A percentile compares a stretch with the other conserved stretches of the same genome.
Conservation (phyloP, 208 protist genomes). For the Acanthamoeba culbertsoni region DNA sequence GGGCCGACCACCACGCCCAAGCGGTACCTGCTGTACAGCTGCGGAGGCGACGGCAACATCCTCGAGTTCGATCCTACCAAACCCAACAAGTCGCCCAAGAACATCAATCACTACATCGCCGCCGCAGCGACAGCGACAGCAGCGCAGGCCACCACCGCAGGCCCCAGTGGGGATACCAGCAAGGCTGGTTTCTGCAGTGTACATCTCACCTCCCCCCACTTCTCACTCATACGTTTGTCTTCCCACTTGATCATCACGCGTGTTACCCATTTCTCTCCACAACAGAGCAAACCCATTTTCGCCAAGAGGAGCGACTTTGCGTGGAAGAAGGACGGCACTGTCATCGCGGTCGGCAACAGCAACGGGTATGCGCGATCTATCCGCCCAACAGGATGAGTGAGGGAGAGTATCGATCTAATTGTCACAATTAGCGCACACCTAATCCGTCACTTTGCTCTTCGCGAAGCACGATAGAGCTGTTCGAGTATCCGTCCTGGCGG, state of each 20-base stretch:
- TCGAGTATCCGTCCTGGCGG: constrained; percentile 43
- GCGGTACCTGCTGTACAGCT: constrained; percentile 21
- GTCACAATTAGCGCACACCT: not conserved
- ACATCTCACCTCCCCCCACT: no score
- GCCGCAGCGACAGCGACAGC: not conserved
- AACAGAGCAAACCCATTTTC: not conserved
- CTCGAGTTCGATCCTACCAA: not conserved
- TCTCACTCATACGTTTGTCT: not conserved
- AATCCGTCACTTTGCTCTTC: not conserved
- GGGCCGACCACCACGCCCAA: not conserved
- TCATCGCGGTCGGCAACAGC: constrained; percentile 11
- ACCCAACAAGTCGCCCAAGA: not conserved
- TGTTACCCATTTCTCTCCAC: no score
- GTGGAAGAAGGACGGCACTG: not conserved
- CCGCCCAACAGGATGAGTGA: not conserved
- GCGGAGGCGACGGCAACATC: constrained; percentile 38
- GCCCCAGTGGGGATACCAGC: no score
- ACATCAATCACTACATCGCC: constrained; percentile 12
- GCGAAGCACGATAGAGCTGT: constrained; percentile 2
- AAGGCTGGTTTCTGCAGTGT: no score
- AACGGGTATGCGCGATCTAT: not conserved
- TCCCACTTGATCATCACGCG: no score
- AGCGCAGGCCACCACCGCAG: no score
- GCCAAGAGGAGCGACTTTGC: constrained; percentile 36
- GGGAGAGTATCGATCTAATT: not conserved